These are phyloP conservation scores for Podospora australis DNA, from an alignment of 495 filamentous ascomycete species.

Conservation along the genomic window DNA sequence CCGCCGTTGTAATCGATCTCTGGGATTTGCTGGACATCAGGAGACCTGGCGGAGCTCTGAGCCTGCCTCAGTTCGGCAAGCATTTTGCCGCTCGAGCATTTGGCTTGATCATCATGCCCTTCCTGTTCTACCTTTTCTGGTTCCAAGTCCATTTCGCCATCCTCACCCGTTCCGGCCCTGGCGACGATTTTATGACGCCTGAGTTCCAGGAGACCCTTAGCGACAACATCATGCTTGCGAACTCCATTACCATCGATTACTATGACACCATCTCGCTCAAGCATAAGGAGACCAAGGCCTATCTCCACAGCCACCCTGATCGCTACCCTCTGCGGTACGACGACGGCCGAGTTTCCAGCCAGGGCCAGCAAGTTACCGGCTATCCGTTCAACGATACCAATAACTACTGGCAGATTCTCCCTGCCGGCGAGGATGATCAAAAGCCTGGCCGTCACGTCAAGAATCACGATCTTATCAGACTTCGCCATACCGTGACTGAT, in stretches of 20 bases:
- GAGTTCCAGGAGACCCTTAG: constrained; percentile 95
- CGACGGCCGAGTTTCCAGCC: constrained; percentile 93
- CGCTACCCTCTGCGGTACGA: constrained; percentile 91
- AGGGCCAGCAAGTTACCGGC: constrained; percentile 96
- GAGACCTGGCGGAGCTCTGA: constrained; percentile 68
- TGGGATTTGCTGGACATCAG: constrained; percentile 92
- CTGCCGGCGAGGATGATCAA: constrained; percentile 48
- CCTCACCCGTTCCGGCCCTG: constrained; percentile 79
- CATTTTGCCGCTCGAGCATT: constrained; percentile 82
- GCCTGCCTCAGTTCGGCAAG: constrained; percentile 71
- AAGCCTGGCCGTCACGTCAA: constrained; percentile 57
- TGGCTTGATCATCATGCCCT: constrained; percentile 81
- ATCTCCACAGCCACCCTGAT: constrained; percentile 88
- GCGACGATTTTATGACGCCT: constrained; percentile 97
- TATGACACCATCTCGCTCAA: constrained; percentile 81
- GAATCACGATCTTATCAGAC: constrained; percentile 81
- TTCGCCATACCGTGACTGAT: constrained; percentile 82
- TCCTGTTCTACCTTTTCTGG: constrained; percentile 99
- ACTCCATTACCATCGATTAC: constrained; percentile 80
- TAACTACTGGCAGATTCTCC: constrained; percentile 95
- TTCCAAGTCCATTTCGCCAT: constrained; percentile 98
- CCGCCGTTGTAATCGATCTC: constrained; percentile 86
- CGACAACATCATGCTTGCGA: constrained; percentile 85
- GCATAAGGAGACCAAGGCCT: constrained; percentile 96
- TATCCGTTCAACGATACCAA: constrained; percentile 98